phyloP scores from a whole-genome alignment of 2,329 filamentous ascomycete genomes.

The Cladosporium sp. region DNA sequence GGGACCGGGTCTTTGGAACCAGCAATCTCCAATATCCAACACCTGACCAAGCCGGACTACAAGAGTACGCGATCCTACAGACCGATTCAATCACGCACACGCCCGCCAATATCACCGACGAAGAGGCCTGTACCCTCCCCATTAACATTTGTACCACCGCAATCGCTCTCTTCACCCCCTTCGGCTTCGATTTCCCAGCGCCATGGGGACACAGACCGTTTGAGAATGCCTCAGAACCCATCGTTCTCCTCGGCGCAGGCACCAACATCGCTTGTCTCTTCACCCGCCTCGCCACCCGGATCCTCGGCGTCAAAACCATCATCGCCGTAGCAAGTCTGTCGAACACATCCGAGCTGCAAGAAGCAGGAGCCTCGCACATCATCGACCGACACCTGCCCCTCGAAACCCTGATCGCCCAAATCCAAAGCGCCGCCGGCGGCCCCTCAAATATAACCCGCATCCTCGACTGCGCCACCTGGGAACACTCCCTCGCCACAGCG shows the following conservation, averaged over 20 bases:
- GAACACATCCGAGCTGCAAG: neutral
- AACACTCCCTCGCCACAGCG: neutral
- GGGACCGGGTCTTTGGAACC: constrained; percentile 16
- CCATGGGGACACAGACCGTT: neutral
- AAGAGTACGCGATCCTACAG: neutral
- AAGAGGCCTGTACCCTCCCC: neutral
- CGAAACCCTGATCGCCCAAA: neutral
- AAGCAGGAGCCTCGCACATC: neutral
- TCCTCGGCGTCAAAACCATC: constrained; percentile 2
- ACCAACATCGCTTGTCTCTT: constrained; percentile 19
- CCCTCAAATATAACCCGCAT: neutral
- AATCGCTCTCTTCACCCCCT: neutral
- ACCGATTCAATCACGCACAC: neutral
- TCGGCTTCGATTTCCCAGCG: neutral
- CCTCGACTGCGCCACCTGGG: constrained; percentile 4
- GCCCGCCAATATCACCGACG: neutral
- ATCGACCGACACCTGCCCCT: neutral
- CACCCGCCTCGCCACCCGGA: constrained; percentile 6
- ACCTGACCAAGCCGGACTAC: neutral
- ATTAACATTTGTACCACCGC: neutral
- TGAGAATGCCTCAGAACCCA: neutral
- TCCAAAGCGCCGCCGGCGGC: neutral
- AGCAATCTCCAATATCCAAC: constrained; percentile 12
- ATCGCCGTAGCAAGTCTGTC: neutral
- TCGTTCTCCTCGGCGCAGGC: neutral